Percentiles rank a stretch among this genome's conserved stretches.
Conservation (phyloP, 73 alveolate genomes). For the Uronychia setigera region DNA sequence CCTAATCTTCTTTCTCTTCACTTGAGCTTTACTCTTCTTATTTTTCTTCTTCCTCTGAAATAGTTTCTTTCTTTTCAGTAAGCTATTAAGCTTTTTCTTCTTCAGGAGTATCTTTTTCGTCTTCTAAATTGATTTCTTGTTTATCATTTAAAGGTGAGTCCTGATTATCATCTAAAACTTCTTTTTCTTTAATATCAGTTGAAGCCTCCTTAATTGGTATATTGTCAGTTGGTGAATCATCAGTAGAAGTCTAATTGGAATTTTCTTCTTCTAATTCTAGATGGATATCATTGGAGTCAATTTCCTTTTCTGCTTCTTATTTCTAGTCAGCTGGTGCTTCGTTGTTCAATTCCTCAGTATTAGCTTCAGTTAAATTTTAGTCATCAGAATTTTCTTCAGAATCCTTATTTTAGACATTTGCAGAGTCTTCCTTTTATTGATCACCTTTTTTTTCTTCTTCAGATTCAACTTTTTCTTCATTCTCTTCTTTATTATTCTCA, state of each 20-base stretch:
- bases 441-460: not conserved
- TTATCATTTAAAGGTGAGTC: not conserved
- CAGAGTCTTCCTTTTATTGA: constrained; percentile 1
- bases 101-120: not conserved
- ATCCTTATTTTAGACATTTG: not conserved
- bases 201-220: not conserved
- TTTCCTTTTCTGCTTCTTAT: constrained; percentile 2
- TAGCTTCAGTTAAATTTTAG: not conserved
- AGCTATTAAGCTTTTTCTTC: not conserved
- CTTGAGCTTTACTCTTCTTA: not conserved
- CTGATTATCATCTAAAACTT: not conserved
- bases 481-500: not conserved
- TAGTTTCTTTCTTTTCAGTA: not conserved
- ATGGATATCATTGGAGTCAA: not conserved
- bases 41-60: not conserved
- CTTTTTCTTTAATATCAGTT: not conserved
- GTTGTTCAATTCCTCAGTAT: not conserved
- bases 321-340: not conserved
- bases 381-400: not conserved
- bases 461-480: not conserved
- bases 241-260: not conserved
- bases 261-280: not conserved
- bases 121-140: not conserved
- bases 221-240: not conserved
- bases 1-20: not conserved